These are phyloP conservation scores for Pulveroboletus sp. DNA, from an alignment of 768 basidiomycete species.

Conservation along the genomic window DNA sequence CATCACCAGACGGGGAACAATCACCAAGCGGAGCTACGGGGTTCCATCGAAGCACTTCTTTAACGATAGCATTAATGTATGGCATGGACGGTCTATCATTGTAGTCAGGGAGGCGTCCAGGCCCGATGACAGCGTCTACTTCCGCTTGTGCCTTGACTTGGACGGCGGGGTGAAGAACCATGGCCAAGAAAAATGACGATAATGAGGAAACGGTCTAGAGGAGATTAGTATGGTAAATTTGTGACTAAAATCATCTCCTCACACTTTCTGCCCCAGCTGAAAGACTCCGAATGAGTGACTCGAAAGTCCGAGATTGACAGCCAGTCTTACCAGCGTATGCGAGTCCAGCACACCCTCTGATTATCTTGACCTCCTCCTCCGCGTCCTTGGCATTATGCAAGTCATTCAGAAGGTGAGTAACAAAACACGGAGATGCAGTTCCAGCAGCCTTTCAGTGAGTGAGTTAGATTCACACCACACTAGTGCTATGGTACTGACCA, in stretches of 20 bases:
- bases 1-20: conserved; percentile 9
- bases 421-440: conserved; percentile 31
- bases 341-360: conserved; percentile 42
- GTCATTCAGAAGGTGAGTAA: conserved; percentile 25
- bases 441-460: conserved; percentile 16
- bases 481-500: conserved; percentile 30
- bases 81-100: conserved; percentile 26
- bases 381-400: conserved; percentile 7
- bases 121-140: conserved; percentile 23
- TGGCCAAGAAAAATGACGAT: conserved; percentile 28
- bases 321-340: conserved; percentile 40
- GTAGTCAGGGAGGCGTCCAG: conserved; percentile 29
- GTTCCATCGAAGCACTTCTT: conserved; percentile 31
- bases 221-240: conserved; percentile 1
- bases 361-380: conserved; percentile 28
- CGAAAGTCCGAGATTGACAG: background rate
- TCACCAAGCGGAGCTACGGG: conserved; percentile 33
- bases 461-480: background rate
- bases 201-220: conserved; percentile 28
- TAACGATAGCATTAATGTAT: conserved; percentile 27
- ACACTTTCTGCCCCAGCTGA: conserved; percentile 40
- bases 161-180: conserved; percentile 26
- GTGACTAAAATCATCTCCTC: background rate
- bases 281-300: conserved; percentile 1
- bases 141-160: conserved; percentile 30